Base-by-base conservation (phyloP, 768 basidiomycete species). In the Mycena vulgaris region DNA sequence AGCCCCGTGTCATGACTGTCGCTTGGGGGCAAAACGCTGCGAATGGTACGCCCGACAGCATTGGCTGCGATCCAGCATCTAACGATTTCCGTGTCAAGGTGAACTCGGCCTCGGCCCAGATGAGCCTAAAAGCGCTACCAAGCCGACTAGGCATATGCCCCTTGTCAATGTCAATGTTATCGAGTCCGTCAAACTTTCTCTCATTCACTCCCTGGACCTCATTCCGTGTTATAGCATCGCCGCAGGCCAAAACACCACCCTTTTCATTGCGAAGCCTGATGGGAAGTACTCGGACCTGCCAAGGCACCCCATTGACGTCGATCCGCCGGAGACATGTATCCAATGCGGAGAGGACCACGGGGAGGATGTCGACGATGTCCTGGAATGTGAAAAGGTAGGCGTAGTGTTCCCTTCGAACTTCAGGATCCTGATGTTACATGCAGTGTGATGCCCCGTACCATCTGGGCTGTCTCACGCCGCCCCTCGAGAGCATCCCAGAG, bases 391-490 rank as follows among this genome's bases (percentile, higher is more conserved):
- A 78, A 97, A 96, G 89, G 95, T 93, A 62, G 21, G 71, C 40
- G 49, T 58, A 33, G 52, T 55, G 37, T 16, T 58, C 14, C 31
- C 49, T 77, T 23, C 11, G n/a, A 65, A 48, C 27, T n/a, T 23
- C 53, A 13, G 25, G 35, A 40, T 60, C 19, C 42, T n/a, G 25
- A 60, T 63, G 66, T 4, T 37, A 13, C 25, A 21, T n/a, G 13
- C 70, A 97, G 94, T 99, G 97, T 77, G 97, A 99, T 77, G 85
- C 88, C 48, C 94, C 95, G 1, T 97, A 93, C 79, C 97, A 98
- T 79, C 84, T 94, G 17, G 85, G 85, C 16, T 99, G 97, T 79
- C 88, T 97, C 51, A 82, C 84, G 48, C 95, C 96, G 21, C 95
- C 96, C 2, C 81, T 99, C 52, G 78, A 82, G 19, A 89, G 86